Base-by-base conservation (phyloP, 495 filamentous ascomycete genomes). In the Penicillium lagena region DNA sequence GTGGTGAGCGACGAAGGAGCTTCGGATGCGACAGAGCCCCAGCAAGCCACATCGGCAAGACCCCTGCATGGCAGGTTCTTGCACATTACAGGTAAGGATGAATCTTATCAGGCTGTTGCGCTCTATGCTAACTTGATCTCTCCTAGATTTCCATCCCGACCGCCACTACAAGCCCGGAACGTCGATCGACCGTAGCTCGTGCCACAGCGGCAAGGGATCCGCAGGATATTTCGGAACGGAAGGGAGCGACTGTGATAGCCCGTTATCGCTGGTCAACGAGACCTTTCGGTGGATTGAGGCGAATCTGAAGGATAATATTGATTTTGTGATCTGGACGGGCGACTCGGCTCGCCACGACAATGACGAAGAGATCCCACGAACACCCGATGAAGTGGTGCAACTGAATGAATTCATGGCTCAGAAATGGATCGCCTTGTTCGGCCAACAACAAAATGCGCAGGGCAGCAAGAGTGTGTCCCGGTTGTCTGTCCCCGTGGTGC, bases 281-380 rank as follows among this genome's bases (percentile, higher is more conserved):
- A 97, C 94, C 0, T 90, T 97, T 62, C 75, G 80, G 46, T 99
- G 93, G 93, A 86, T 99, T 42, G 73, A 81, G n/a, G 74, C 82
- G 27, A 85, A 96, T 52, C 55, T 99, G 31, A 86, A 80, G 57
- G 87, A 88, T 66, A 61, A 81, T 9, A 76, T 99, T 41, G 93
- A 99, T 65, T 99, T 99, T 58, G 84, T 97, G 33, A 72, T 99
- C 40, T 99, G 94, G 94, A 97, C 94, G 1, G 93, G 93, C 43
- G 93, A 99, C 62, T 95, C 88, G 14, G 91, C 89, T 29, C 81
- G 94, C 47, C 93, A 98, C 62, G 93, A 96, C 63, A 95, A 85
- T 64, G 93, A 98, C 56, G 89, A 90, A 59, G 60, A 77, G 33
- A 78, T 86, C 12, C 93, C 93, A 12, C 84, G 93, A 39, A 85